Evolutionary conservation across 2,329 filamentous ascomycete genomes (phyloP), one percentile per base, ranked within the genome.

Genomic region (Penicillium sp.): DNA sequence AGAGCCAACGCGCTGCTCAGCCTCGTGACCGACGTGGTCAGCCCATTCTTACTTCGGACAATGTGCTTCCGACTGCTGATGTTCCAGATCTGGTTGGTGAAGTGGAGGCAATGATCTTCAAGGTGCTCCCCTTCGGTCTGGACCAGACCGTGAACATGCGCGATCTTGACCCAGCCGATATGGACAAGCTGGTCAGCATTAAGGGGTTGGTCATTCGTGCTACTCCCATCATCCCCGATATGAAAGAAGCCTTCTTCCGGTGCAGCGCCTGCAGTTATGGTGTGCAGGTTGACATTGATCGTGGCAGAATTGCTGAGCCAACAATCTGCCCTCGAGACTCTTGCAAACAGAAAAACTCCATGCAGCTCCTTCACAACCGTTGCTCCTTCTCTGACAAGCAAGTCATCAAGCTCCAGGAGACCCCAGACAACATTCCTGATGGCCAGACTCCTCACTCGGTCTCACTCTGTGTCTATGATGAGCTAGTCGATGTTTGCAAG

Each of bases 211-310:
- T 99, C 58, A 99, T 99, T 68, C 87, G 94, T 59, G 89, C 94
- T 3, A 97, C 94, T 0, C 91, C 94, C 0, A 90, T 99, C 62
- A 97, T 99, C 61, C 94, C 94, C 0, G 94, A 99, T 67, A 99
- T 99, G 95, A 97, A 95, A 77, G 90, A 96, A 71, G 94, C 94
- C 0, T 97, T 96, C 77, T 99, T 99, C 84, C 89, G 90, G 61
- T 99, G 94, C 77, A 90, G 91, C 56, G 85, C 93, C 26, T 99
- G 94, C 76, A 91, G 91, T 67, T 91, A 97, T 75, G 93, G 90
- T 4, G 85, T 96, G 58, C 90, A 89, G 60, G 91, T 97, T 52
- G 89, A 91, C 54, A 88, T 99, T 67, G 94, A 99, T 71, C 88
- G 94, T 68, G 94, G 95, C 73, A 94, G 93, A 78, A 99, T 99